Conservation (phyloP, 768 basidiomycete species). For the Suillus plorans region DNA sequence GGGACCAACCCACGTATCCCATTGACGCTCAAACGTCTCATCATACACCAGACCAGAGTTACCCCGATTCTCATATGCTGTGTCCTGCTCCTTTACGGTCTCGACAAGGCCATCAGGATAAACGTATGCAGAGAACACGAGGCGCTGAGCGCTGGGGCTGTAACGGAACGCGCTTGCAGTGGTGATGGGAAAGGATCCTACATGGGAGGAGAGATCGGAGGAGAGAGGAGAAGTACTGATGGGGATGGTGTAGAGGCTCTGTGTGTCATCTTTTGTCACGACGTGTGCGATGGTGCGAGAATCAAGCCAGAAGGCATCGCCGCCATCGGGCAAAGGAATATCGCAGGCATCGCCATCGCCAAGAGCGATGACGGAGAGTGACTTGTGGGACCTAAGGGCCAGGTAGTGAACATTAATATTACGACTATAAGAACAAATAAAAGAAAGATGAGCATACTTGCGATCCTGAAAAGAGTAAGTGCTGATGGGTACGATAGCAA, state of each 20-base stretch:
- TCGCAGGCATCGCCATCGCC: conserved; percentile 51
- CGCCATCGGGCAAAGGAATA: conserved; percentile 63
- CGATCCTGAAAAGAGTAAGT: conserved; percentile 73
- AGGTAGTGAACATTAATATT: neutral
- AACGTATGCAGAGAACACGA: conserved; percentile 87
- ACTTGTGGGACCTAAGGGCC: conserved; percentile 64
- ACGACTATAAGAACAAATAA: neutral
- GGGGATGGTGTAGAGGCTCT: conserved; percentile 61
- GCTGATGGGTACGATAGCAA: conserved; percentile 64
- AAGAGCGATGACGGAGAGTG: conserved; percentile 60
- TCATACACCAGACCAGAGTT: conserved; percentile 74
- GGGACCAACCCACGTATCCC: conserved; percentile 74
- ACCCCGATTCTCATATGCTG: conserved; percentile 70
- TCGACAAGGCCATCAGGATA: conserved; percentile 74
- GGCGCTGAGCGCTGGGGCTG: conserved; percentile 48
- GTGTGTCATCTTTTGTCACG: conserved; percentile 48
- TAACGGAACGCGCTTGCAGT: conserved; percentile 72
- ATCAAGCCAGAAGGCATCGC: conserved; percentile 80
- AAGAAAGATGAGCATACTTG: conserved; percentile 48
- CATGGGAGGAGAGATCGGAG: conserved; percentile 40
- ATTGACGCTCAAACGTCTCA: conserved; percentile 67
- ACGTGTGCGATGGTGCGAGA: conserved; percentile 69
- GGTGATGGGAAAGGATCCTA: conserved; percentile 69
- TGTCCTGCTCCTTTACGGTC: conserved; percentile 67
- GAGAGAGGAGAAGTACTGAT: conserved; percentile 39